Conservation (phyloP, 371 early-diverging fungal species). For the Saksenaea vasiformis region DNA sequence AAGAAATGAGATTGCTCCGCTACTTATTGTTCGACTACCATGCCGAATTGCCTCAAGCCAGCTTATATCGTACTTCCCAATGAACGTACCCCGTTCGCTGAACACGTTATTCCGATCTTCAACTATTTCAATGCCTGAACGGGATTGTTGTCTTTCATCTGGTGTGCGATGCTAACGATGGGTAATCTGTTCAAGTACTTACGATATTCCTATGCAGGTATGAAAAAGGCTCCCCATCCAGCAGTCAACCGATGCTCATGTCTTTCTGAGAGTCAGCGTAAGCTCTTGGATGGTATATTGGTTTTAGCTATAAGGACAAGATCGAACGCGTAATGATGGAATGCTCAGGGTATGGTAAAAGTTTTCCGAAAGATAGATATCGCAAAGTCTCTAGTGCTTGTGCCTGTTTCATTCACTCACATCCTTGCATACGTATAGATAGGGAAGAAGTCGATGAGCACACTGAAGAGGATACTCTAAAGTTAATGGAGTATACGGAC, state of each 20-base stretch:
- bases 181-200: constrained; percentile 8
- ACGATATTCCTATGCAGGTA: constrained; percentile 13
- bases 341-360: constrained; percentile 24
- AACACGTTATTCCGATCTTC: constrained; percentile 24
- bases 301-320: constrained; percentile 20
- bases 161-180: constrained; percentile 18
- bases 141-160: constrained; percentile 20
- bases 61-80: constrained; percentile 10
- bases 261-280: constrained; percentile 16
- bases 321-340: constrained; percentile 20
- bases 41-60: constrained; percentile 21
- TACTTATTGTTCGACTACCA: constrained; percentile 22
- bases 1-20: not conserved
- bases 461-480: constrained; percentile 22
- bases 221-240: constrained; percentile 16
- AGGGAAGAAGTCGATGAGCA: constrained; percentile 22
- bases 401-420: constrained; percentile 15
- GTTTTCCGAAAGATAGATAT: constrained; percentile 12
- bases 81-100: constrained; percentile 21
- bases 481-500: constrained; percentile 21
- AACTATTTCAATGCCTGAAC: constrained; percentile 28
- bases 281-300: constrained; percentile 18
- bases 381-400: constrained; percentile 18
- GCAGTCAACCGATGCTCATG: constrained; percentile 17
- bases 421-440: constrained; percentile 20